Conservation (phyloP, 768 basidiomycete genomes). For the Boletus coccyginus region DNA sequence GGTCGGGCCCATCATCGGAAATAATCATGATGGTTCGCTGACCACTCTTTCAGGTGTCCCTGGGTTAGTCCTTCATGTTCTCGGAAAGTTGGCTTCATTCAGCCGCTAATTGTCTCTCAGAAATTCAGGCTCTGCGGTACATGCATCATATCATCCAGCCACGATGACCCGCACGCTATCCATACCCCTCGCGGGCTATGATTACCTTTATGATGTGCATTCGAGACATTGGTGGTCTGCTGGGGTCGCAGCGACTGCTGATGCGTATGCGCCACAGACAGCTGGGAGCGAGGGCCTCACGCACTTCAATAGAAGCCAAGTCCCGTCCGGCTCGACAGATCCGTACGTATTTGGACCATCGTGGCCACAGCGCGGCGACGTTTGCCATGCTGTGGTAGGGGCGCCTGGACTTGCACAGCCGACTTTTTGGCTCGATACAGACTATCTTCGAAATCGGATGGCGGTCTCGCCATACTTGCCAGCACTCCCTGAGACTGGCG, state of each 20-base stretch:
- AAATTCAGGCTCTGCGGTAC: not conserved
- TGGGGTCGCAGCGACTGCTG: not conserved
- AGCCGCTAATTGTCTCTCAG: slow-evolving; percentile 5
- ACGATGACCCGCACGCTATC: too few relatives aligned
- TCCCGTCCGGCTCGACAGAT: slow-evolving; percentile 7
- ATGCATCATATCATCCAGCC: not conserved
- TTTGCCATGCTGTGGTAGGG: slow-evolving; percentile 23
- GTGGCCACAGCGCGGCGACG: not conserved
- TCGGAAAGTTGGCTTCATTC: not conserved
- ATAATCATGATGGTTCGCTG: not conserved
- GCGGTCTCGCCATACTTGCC: not conserved
- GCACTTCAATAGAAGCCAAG: slow-evolving; percentile 4
- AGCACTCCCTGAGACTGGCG: not conserved
- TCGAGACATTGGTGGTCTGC: not conserved
- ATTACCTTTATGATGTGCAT: not conserved
- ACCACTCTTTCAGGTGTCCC: not conserved
- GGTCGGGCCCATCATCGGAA: not conserved
- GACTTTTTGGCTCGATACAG: not conserved
- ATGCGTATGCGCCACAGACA: not conserved
- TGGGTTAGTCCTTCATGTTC: slow-evolving; percentile 10
- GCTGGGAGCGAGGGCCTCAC: not conserved
- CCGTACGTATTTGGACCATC: not conserved
- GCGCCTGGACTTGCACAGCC: slow-evolving; percentile 10
- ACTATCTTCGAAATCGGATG: not conserved
- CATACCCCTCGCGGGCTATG: not conserved